Evolutionary conservation across 371 early-diverging fungal genomes (phyloP).

Genomic region (Mucor plumbeus): DNA sequence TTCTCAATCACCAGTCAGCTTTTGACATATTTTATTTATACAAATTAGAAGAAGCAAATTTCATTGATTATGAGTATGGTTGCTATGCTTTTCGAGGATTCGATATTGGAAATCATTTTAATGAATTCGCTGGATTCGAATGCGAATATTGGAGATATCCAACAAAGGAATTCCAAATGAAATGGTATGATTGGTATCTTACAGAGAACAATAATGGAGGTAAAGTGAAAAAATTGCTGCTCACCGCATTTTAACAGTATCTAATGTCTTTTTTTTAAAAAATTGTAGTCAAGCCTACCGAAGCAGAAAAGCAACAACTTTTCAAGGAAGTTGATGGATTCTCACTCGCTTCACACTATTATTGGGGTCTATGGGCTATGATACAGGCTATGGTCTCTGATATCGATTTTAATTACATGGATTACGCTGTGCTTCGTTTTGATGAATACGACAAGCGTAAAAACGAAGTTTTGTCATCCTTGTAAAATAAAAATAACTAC

Average conservation of each 20-base stretch:
- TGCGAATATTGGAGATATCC: slow-evolving; percentile 93
- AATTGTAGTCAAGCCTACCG: slow-evolving; percentile 33
- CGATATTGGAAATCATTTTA: slow-evolving; percentile 96
- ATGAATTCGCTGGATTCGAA: slow-evolving; percentile 93
- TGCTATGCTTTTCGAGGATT: slow-evolving; percentile 84
- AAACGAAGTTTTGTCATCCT: slow-evolving; percentile 28
- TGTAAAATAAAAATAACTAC: background rate
- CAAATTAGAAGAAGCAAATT: slow-evolving; percentile 53
- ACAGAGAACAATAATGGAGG: slow-evolving; percentile 43
- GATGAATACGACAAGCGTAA: slow-evolving; percentile 74
- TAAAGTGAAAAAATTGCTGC: slow-evolving; percentile 15
- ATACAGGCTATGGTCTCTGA: slow-evolving; percentile 89
- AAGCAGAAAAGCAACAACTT: slow-evolving; percentile 63
- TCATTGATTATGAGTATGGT: slow-evolving; percentile 97
- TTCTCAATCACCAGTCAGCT: background rate
- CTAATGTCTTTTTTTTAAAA: background rate
- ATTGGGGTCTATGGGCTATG: slow-evolving; percentile 94
- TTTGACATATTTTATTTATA: slow-evolving; percentile 6
- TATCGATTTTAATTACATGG: slow-evolving; percentile 92
- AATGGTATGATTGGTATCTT: slow-evolving; percentile 76
- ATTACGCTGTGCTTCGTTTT: slow-evolving; percentile 85
- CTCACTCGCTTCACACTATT: slow-evolving; percentile 88
- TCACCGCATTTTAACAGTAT: too few relatives aligned
- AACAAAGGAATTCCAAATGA: slow-evolving; percentile 63
- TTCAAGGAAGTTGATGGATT: slow-evolving; percentile 82